A percentile compares a stretch with the other conserved stretches of the same genome.
Conservation (phyloP, 225 moss, liverwort and hornwort genomes). For the Physcomitrium patens region DNA sequence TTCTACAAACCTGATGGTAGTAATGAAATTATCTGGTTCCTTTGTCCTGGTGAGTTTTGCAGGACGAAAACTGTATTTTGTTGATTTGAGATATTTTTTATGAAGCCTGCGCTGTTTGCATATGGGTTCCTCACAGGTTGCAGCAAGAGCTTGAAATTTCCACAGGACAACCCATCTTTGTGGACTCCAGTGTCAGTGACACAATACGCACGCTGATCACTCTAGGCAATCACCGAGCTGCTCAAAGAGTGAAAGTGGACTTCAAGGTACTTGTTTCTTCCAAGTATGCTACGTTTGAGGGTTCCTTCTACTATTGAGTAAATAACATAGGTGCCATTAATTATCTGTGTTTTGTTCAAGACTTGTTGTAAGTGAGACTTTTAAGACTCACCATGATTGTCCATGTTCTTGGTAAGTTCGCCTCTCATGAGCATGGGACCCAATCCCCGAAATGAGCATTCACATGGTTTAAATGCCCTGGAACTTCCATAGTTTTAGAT, state of each 20-base stretch:
- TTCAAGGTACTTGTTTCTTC: conserved; percentile 72
- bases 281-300: conserved; percentile 13
- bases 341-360: conserved; percentile 14
- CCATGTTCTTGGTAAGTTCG: not conserved
- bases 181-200: conserved; percentile 97
- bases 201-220: conserved; percentile 93
- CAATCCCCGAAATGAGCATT: not conserved
- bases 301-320: conserved; percentile 10
- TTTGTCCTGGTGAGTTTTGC: conserved; percentile 10
- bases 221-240: conserved; percentile 85
- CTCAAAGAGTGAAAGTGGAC: conserved; percentile 83
- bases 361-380: conserved; percentile 19
- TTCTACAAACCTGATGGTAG: conserved; percentile 1
- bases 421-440: not conserved
- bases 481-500: conserved; percentile 1
- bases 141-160: conserved; percentile 95
- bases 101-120: conserved; percentile 12
- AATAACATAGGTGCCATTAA: not conserved
- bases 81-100: conserved; percentile 1
- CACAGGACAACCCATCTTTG: conserved; percentile 90
- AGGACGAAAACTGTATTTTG: not conserved
- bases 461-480: not conserved
- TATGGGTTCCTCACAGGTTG: conserved; percentile 49
- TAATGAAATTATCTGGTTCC: not conserved
- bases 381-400: conserved; percentile 1